Conservation (phyloP, 176 grass and related monocot genomes). For the Puya raimondii region DNA sequence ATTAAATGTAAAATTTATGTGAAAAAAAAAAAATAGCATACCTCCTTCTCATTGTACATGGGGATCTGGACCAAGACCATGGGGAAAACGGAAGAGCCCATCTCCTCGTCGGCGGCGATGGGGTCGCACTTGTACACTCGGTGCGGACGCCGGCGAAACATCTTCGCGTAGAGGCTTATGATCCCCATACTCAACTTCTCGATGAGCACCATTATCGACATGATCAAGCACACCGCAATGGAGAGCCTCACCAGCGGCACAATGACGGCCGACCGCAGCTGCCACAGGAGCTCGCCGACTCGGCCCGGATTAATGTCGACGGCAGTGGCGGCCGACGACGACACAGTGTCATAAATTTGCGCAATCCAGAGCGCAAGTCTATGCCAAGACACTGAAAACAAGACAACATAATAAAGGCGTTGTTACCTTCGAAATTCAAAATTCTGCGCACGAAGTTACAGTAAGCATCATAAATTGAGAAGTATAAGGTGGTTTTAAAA, state of each 20-base stretch:
- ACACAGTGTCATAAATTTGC: not conserved
- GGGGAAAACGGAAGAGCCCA: constrained; percentile 21
- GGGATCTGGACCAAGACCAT: constrained; percentile 51
- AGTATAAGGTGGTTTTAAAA: no score
- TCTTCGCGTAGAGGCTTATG: constrained; percentile 29
- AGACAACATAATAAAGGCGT: no score
- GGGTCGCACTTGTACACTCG: constrained; percentile 41
- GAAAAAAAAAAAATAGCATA: not conserved
- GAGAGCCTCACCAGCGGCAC: constrained; percentile 15
- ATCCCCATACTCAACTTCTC: constrained; percentile 35
- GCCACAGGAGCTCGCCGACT: constrained; percentile 9
- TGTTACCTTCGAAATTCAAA: no score
- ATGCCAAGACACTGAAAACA: not conserved
- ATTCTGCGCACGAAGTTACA: no score
- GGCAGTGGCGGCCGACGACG: not conserved
- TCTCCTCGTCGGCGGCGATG: constrained; percentile 25
- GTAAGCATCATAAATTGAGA: no score
- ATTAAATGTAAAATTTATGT: not conserved
- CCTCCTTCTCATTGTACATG: constrained; percentile 55
- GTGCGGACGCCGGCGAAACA: constrained; percentile 24
- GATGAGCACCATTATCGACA: constrained; percentile 31
- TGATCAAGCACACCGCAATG: constrained; percentile 16
- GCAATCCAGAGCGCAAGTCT: not conserved
- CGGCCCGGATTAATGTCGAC: not conserved
- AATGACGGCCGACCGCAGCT: constrained; percentile 11